Evolutionary conservation across 1,139 yeast species (phyloP), one percentile per base, ranked within the genome.

Genomic region (Protomyces lactucae-debilis): DNA sequence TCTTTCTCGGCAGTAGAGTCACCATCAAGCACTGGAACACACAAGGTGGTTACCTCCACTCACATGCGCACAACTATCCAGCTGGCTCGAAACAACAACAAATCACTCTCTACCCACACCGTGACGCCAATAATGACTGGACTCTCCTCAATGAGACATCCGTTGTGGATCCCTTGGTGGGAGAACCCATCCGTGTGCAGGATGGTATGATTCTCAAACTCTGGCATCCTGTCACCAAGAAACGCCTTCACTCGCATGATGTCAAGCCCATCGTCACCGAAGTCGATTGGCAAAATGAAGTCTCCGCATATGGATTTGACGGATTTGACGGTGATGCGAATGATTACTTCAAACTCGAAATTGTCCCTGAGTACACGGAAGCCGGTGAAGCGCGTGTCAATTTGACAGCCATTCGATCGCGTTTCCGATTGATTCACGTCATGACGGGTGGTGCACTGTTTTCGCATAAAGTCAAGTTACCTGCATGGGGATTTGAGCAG

Each of bases 31-130:
- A 95, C 74, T 73, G 85, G 64, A 87, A 86, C 72, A 90, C 98
- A 52, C 84, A 83, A 72, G 98, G 98, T 69, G 99, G 99, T 52
- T 95, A 93, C 76, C 81, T 93, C 73, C 99, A 95, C 77, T 91
- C 97, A 23, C 99, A 95, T 76, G 82, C 83, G 66, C 90, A 87
- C 73, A 79, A 82, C 73, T 93, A 91, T 74, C 93, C 90, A 71
- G 82, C 90, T 52, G 99, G 99, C 66, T 92, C 98, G 35, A 85
- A 90, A 76, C 99, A 92, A 77, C 98, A 92, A 77, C 97, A 92
- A 77, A 78, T 91, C 69, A 93, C 99, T 3, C 80, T 93, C 70
- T 95, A 93, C 74, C 96, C 98, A 55, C 98, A 92, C 76, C 78
- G 88, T 73, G 99, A 95, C 75, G 78, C 80, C 63, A 95, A 95